Percentiles rank a stretch among this genome's conserved stretches.
Evolutionary conservation across 257 asterid genomes (phyloP).

Genomic region (Coffea canephora): DNA sequence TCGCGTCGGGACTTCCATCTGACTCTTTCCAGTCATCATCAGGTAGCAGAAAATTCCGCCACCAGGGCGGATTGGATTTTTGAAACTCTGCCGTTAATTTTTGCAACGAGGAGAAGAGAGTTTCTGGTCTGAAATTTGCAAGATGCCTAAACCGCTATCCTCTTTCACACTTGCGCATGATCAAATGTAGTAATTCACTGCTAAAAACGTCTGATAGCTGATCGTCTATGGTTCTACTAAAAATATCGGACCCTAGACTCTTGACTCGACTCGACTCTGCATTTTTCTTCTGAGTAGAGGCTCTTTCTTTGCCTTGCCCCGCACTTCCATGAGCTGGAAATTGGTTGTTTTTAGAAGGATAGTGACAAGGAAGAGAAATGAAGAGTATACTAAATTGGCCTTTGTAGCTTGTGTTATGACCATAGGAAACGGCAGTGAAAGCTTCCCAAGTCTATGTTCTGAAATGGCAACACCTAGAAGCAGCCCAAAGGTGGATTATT

Average conservation of each 20-base stretch:
- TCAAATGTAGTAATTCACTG: too few species aligned
- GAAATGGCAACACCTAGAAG: background rate
- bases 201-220: too few species aligned
- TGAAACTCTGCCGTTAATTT: background rate
- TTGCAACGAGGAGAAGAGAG: too few species aligned
- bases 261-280: too few species aligned
- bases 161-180: background rate
- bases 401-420: background rate
- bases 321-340: background rate
- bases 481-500: background rate
- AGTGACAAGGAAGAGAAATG: too few species aligned
- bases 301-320: background rate
- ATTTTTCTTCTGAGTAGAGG: too few species aligned
- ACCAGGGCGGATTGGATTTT: too few species aligned
- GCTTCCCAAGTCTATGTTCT: background rate
- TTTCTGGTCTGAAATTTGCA: too few species aligned
- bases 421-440: background rate
- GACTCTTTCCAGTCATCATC: background rate
- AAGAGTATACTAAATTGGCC: background rate
- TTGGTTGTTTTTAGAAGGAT: background rate
- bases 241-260: too few species aligned
- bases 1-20: background rate
- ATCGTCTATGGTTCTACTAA: too few species aligned
- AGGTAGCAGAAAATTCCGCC: background rate
- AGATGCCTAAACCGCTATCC: too few species aligned